Evolutionary conservation across 495 filamentous ascomycete species (phyloP).

Genomic region (Aspergillus saccharolyticus): DNA sequence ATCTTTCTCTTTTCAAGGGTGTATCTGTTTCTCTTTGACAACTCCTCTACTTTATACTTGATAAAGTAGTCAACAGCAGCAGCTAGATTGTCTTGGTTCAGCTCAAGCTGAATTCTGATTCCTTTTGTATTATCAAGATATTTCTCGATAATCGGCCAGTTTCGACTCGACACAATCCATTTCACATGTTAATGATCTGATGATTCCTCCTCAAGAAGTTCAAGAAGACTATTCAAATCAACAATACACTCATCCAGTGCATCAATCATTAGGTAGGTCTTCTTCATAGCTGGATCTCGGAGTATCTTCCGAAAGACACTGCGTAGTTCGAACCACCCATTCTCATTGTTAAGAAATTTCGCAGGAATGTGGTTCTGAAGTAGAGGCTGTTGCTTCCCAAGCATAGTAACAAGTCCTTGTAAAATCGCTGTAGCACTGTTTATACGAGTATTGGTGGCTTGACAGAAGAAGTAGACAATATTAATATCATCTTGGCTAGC

Average conservation of each 20-base stretch:
- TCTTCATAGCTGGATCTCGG: slow-evolving; percentile 20
- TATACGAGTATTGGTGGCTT: not conserved
- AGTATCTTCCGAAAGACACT: slow-evolving; percentile 33
- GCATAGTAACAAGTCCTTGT: not conserved
- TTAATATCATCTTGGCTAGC: not conserved
- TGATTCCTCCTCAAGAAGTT: slow-evolving; percentile 22
- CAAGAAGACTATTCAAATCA: slow-evolving; percentile 25
- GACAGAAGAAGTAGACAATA: not conserved
- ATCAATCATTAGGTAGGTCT: slow-evolving; percentile 40
- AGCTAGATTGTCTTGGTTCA: slow-evolving; percentile 17
- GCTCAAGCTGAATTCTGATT: slow-evolving; percentile 18
- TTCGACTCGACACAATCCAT: slow-evolving; percentile 30
- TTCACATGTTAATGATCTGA: slow-evolving; percentile 17
- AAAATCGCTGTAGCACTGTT: not conserved
- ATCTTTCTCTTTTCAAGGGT: slow-evolving; percentile 6
- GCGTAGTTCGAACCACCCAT: slow-evolving; percentile 25
- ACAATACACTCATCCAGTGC: slow-evolving; percentile 45
- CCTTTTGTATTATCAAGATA: not conserved
- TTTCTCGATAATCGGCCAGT: slow-evolving; percentile 19
- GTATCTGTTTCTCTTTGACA: slow-evolving; percentile 12
- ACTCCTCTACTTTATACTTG: slow-evolving; percentile 21
- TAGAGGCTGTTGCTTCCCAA: not conserved
- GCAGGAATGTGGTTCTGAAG: not conserved
- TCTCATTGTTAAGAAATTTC: not conserved
- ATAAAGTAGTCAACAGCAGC: slow-evolving; percentile 30